Evolutionary conservation across 2,329 filamentous ascomycete species (phyloP).

Genomic region (Cadophora sp.): DNA sequence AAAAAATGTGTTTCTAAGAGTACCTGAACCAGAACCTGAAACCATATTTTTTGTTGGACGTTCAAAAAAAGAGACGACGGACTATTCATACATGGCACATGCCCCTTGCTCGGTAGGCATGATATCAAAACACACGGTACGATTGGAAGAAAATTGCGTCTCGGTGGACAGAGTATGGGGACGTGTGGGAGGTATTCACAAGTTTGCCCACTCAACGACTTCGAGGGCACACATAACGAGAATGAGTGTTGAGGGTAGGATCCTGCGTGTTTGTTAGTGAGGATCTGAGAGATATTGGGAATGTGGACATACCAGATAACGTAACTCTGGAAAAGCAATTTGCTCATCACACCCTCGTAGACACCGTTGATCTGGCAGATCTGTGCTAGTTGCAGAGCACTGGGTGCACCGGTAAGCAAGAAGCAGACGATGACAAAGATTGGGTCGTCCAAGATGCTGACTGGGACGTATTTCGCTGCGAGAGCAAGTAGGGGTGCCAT

Average conservation of each 20-base stretch:
- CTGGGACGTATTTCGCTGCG: conserved; percentile 85
- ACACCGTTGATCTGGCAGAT: conserved; percentile 99
- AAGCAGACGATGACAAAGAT: conserved; percentile 99
- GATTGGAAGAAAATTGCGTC: neutral
- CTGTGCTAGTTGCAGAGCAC: conserved; percentile 91
- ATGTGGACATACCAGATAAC: conserved; percentile 80
- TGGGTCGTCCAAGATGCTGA: conserved; percentile 95
- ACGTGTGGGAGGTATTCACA: neutral
- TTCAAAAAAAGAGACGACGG: neutral
- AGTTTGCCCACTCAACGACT: conserved; percentile 83
- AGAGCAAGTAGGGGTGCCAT: conserved; percentile 92
- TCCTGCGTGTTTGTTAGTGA: conserved; percentile 59
- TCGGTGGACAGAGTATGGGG: neutral
- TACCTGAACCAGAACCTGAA: neutral
- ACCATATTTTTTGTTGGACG: conserved; percentile 3
- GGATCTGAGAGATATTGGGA: neutral
- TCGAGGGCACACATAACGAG: conserved; percentile 92
- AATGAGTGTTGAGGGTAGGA: conserved; percentile 88
- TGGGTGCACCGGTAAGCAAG: conserved; percentile 91
- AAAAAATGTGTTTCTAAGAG: conserved; percentile 4
- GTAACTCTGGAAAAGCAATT: conserved; percentile 93
- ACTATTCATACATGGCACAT: conserved; percentile 1
- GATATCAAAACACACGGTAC: neutral
- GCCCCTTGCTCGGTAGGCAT: neutral
- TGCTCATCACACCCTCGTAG: conserved; percentile 93